Conservation (phyloP, 306 rosid genomes). For the Vigna radiata region DNA sequence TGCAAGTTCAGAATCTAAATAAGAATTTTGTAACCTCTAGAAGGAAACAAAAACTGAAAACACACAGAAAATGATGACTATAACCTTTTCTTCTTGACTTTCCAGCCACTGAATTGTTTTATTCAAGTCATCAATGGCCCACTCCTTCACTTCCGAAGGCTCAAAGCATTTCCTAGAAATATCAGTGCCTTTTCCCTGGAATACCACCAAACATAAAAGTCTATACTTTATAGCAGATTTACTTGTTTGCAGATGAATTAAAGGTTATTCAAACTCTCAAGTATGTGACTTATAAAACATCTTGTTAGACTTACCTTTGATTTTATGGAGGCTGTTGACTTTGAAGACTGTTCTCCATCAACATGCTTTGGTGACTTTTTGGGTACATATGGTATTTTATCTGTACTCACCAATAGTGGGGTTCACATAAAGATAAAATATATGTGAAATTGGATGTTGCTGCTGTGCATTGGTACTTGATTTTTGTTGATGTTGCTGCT, state of each 20-base stretch:
- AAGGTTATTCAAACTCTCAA: conserved; percentile 31
- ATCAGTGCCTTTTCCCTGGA: conserved; percentile 56
- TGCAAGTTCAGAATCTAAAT: background rate
- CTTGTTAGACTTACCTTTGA: conserved; percentile 56
- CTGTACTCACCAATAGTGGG: conserved; percentile 49
- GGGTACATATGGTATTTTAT: conserved; percentile 47
- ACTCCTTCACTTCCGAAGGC: conserved; percentile 72
- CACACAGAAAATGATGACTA: conserved; percentile 29
- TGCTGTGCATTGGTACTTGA: too few relatives aligned
- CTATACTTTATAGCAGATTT: conserved; percentile 28
- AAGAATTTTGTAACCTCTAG: conserved; percentile 23
- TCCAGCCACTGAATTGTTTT: conserved; percentile 86
- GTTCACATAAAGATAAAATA: conserved; percentile 27
- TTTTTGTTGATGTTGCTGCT: too few relatives aligned
- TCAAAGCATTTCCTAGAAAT: conserved; percentile 56
- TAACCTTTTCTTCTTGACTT: conserved; percentile 95
- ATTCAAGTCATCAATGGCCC: conserved; percentile 79
- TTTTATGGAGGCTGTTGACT: conserved; percentile 48
- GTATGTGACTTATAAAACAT: conserved; percentile 11
- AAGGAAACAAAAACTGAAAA: conserved; percentile 24
- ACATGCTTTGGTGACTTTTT: conserved; percentile 54
- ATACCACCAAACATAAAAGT: conserved; percentile 35
- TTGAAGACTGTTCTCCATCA: conserved; percentile 55
- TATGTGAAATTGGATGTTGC: conserved; percentile 16
- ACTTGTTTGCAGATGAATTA: background rate